Percentiles rank a stretch among this genome's conserved stretches.
Conservation (phyloP, 2,329 filamentous ascomycete genomes). For the Eutypella sp. region DNA sequence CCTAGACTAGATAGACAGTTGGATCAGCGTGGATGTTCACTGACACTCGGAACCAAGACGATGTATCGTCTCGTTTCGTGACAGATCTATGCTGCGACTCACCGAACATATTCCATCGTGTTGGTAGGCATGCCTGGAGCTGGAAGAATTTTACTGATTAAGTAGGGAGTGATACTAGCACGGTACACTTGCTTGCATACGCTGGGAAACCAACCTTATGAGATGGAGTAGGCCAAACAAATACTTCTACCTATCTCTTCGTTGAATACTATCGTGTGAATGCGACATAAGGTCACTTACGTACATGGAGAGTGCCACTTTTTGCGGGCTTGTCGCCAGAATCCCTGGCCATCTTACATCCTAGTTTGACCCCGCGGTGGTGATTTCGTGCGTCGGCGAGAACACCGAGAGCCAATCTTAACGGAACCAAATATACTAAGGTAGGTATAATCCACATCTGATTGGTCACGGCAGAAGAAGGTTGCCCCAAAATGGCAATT, state of each 20-base stretch:
- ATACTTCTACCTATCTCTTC: too few relatives aligned
- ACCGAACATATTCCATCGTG: constrained; percentile 18
- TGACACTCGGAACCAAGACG: neutral
- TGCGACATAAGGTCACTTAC: too few relatives aligned
- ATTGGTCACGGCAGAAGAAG: neutral
- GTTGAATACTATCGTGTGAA: too few relatives aligned
- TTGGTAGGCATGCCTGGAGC: neutral
- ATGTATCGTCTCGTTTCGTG: neutral
- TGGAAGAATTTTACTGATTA: neutral
- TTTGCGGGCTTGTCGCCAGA: too few relatives aligned
- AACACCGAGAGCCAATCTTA: neutral
- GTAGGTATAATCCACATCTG: neutral
- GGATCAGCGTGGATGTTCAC: constrained; percentile 6
- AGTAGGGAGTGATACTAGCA: too few relatives aligned
- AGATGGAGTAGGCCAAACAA: too few relatives aligned
- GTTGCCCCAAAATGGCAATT: neutral
- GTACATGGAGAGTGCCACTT: too few relatives aligned
- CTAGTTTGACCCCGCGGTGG: neutral
- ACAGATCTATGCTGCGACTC: neutral
- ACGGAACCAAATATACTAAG: neutral
- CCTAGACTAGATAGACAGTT: constrained; percentile 25
- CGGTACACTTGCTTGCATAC: too few relatives aligned
- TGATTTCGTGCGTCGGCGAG: neutral
- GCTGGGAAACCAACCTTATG: too few relatives aligned
- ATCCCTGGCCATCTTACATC: too few relatives aligned